Evolutionary conservation across 768 basidiomycete species (phyloP).

Genomic region (Goffeauzyma gilvescens): DNA sequence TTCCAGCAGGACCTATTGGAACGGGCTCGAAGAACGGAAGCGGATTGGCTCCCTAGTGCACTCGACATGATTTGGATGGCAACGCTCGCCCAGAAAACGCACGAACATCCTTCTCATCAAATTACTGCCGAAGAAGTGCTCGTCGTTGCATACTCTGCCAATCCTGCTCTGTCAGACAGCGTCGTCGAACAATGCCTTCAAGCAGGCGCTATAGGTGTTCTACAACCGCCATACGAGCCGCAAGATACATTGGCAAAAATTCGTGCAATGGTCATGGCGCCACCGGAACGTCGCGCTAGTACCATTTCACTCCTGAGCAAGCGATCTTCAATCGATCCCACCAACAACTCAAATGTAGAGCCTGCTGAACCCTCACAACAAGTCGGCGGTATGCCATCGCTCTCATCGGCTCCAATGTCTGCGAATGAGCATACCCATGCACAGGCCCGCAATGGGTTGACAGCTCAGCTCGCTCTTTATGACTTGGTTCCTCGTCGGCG

Average conservation of each 20-base stretch:
- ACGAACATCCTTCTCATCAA: not conserved
- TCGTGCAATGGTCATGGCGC: constrained; percentile 2
- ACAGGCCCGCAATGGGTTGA: no score
- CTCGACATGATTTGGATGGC: constrained; percentile 18
- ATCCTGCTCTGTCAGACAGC: constrained; percentile 18
- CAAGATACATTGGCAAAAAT: constrained; percentile 1
- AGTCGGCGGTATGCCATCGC: no score
- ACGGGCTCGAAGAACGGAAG: constrained; percentile 23
- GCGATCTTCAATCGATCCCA: no score
- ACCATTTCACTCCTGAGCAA: no score
- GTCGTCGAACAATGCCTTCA: constrained; percentile 19
- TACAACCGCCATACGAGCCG: constrained; percentile 29
- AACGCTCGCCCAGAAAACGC: not conserved
- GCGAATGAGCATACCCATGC: no score
- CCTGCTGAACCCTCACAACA: no score
- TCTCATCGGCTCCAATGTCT: no score
- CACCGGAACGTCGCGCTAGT: no score
- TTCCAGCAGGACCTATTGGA: constrained; percentile 31
- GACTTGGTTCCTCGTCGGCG: constrained; percentile 34
- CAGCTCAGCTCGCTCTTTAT: constrained; percentile 3
- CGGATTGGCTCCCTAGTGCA: constrained; percentile 28
- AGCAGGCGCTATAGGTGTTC: constrained; percentile 25
- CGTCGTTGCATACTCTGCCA: constrained; percentile 30
- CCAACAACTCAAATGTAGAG: no score
- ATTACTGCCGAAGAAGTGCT: constrained; percentile 10